Base-by-base conservation (phyloP, 148 eudicot genomes). In the Silene uniflora region DNA sequence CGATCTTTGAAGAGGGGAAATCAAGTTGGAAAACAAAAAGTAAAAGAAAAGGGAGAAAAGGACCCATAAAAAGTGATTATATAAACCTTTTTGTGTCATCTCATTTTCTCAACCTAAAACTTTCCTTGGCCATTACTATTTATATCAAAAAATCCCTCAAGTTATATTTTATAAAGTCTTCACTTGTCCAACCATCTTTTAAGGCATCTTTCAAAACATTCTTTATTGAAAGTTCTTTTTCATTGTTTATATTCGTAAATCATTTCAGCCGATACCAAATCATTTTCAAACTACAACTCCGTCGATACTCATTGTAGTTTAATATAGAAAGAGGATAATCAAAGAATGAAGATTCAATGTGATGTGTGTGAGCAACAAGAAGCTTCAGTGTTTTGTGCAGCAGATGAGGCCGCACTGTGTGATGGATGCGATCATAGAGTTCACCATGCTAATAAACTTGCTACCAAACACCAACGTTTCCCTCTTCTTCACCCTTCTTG, bases 361-460 rank as follows among this genome's bases (percentile, higher is more conserved):
- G 98, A 93, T 79, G 98, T 89, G 17, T 93, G 98, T 80, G 84
- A 74, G 55, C 82, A 84, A 54, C 73, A 79, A 73, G 91, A 88
- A 77, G 98, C 98, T 0, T 10, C 79, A 23, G 84, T 93, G 9
- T 93, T 86, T 76, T 93, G 98, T 82, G 77, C 85, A 25, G 91
- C 96, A 22, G 98, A 93, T 72, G 98, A 93, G 77, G 98, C 96
- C 17, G 88, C 96, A 13, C 82, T 93, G 3, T 93, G 98, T 80
- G 80, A 78, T 19, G 80, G 69, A 13, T 93, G 98, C 44, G 98
- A 93, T 79, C 67, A 71, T 3, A 69, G 82, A 12, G 93, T 93
- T 16, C 98, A 93, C 75, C 88, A 85, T 55, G 96, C 96, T 19
- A 93, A 93, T 71, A 91, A 89, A 75, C 89, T 91, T 13, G 91